phyloP scores from a whole-genome alignment of 2,329 filamentous ascomycete genomes.

The Penicillium sp. region DNA sequence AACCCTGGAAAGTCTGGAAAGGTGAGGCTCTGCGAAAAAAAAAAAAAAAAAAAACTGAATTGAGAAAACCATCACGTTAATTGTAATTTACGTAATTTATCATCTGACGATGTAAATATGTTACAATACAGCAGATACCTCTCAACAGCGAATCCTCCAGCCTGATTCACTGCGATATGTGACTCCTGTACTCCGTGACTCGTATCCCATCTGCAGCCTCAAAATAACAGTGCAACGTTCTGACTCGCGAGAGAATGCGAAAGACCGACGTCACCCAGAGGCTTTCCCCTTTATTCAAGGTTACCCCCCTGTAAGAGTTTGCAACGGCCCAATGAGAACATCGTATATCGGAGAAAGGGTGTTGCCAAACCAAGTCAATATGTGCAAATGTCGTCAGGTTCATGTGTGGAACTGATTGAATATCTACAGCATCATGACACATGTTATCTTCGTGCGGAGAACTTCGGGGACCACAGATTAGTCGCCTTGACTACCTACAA shows the following conservation, averaged over 20 bases:
- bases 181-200: too few species aligned
- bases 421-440: not conserved
- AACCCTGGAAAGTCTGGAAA: not conserved
- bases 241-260: too few species aligned
- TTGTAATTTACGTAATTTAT: not conserved
- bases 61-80: not conserved
- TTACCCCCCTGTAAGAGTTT: not conserved
- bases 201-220: too few species aligned
- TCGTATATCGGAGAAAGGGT: not conserved
- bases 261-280: not conserved
- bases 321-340: not conserved
- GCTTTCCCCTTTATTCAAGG: not conserved
- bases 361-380: conserved; percentile 10
- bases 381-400: conserved; percentile 3
- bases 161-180: too few species aligned
- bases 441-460: not conserved
- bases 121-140: too few species aligned
- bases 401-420: too few species aligned
- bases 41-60: not conserved
- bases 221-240: too few species aligned
- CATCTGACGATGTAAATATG: not conserved
- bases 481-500: too few species aligned
- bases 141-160: too few species aligned
- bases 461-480: not conserved
- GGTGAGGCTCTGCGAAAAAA: conserved; percentile 6